Evolutionary conservation across 257 asterid genomes (phyloP).

Genomic region (Nicotiana obtusifolia): DNA sequence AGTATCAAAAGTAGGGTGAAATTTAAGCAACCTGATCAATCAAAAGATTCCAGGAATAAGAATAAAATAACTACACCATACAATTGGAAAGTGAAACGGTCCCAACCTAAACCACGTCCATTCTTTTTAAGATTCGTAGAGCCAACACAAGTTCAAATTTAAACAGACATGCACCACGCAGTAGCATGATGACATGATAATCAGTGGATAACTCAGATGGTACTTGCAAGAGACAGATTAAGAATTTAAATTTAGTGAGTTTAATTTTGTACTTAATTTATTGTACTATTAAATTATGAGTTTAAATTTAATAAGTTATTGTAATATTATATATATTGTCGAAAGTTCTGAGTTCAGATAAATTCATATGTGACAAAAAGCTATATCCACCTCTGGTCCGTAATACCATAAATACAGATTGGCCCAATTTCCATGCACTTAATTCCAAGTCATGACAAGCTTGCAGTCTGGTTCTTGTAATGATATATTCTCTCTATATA

Average conservation of each 20-base stretch:
- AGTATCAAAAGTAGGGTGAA: background rate
- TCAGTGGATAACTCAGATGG: background rate
- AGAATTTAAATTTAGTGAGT: no score
- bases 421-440: slow-evolving; percentile 15
- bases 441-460: slow-evolving; percentile 9
- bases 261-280: no score
- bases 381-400: no score
- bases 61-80: background rate
- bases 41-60: background rate
- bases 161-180: background rate
- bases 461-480: background rate
- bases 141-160: slow-evolving; percentile 20
- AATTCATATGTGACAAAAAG: no score
- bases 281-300: no score
- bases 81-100: background rate
- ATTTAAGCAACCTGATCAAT: background rate
- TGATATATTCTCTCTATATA: slow-evolving; percentile 2
- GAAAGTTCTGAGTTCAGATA: no score
- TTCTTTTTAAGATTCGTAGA: background rate
- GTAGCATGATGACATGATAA: background rate
- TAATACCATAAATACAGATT: background rate
- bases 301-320: no score
- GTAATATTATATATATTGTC: no score
- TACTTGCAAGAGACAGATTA: no score
- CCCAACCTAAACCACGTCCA: background rate